Percentiles rank a stretch among this genome's conserved stretches.
Evolutionary conservation across 176 grass and related monocot genomes (phyloP).

Genomic region (Bromus sterilis): DNA sequence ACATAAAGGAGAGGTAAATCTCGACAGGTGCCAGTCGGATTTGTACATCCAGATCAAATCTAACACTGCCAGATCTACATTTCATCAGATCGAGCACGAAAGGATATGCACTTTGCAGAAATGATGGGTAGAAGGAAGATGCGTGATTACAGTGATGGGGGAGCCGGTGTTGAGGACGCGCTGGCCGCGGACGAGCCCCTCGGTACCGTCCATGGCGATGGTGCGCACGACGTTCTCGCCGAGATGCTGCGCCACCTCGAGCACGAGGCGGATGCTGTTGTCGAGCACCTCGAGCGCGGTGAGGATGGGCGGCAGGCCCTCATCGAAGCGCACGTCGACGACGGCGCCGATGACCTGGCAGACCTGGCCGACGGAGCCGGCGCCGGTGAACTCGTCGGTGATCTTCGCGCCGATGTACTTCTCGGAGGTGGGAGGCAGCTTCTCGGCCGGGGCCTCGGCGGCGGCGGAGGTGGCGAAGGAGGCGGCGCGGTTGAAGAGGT

Average conservation of each 20-base stretch:
- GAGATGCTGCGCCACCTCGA: slow-evolving; percentile 94
- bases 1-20: not conserved
- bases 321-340: slow-evolving; percentile 86
- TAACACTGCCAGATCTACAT: not conserved
- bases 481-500: slow-evolving; percentile 62
- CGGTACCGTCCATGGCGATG: slow-evolving; percentile 98
- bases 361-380: slow-evolving; percentile 78
- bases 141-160: slow-evolving; percentile 75
- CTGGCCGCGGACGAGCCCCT: slow-evolving; percentile 95
- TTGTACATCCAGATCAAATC: not conserved
- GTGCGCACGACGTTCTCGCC: slow-evolving; percentile 95
- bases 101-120: not conserved
- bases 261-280: slow-evolving; percentile 85
- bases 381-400: slow-evolving; percentile 96
- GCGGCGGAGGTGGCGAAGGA: slow-evolving; percentile 50
- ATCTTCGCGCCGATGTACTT: slow-evolving; percentile 58
- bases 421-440: slow-evolving; percentile 6
- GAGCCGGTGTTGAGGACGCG: slow-evolving; percentile 94
- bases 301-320: slow-evolving; percentile 91
- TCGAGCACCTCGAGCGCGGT: slow-evolving; percentile 98
- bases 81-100: slow-evolving; percentile 15
- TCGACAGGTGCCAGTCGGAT: not conserved
- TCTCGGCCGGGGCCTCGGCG: not conserved
- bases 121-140: not conserved
- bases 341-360: slow-evolving; percentile 98